These are phyloP conservation scores for Tetrastigma voinierianum DNA, from an alignment of 164 flowering plant species.

Conservation along the genomic window DNA sequence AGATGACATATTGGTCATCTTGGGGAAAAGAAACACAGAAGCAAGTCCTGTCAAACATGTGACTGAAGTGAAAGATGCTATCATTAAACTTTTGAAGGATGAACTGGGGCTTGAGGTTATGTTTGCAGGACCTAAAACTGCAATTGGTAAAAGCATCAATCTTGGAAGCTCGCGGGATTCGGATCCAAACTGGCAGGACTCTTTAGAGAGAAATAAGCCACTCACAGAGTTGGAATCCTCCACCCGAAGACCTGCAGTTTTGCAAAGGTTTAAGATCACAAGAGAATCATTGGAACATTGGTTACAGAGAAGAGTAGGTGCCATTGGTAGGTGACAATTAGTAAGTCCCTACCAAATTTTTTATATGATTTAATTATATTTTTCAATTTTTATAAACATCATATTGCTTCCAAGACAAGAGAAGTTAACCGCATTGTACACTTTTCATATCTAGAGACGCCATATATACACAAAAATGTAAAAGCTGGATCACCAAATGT, in stretches of 20 bases:
- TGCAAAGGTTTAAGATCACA: conserved; percentile 56
- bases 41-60: conserved; percentile 12
- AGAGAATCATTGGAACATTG: conserved; percentile 58
- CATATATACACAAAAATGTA: neutral
- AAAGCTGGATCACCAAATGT: neutral
- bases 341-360: conserved; percentile 9
- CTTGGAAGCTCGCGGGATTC: conserved; percentile 1
- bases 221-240: conserved; percentile 19
- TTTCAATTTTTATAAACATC: neutral
- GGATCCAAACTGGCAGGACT: conserved; percentile 7
- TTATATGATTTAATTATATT: neutral
- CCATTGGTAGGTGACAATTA: conserved; percentile 13
- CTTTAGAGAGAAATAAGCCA: conserved; percentile 6
- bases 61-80: conserved; percentile 44
- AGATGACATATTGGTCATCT: conserved; percentile 63
- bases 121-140: conserved; percentile 21
- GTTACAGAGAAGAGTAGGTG: conserved; percentile 47
- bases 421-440: neutral
- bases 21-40: conserved; percentile 37
- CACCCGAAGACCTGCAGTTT: conserved; percentile 60
- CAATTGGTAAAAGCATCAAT: neutral
- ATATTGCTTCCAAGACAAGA: neutral
- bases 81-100: conserved; percentile 50
- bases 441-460: neutral
- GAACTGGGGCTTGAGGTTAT: conserved; percentile 70